Base-by-base conservation (phyloP, 2,329 filamentous ascomycete genomes). In the Fusarium sp. region DNA sequence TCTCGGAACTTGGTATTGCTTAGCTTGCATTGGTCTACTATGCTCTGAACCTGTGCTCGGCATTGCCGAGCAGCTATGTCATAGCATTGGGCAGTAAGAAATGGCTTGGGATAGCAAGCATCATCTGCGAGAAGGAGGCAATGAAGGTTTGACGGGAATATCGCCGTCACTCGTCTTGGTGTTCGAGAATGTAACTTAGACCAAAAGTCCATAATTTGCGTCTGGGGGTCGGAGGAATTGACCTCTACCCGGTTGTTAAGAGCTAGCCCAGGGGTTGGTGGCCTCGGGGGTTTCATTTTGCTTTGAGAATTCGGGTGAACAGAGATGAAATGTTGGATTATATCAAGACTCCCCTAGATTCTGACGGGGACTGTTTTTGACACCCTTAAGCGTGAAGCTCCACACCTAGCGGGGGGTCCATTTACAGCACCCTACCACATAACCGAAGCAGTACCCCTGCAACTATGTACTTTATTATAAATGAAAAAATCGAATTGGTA, bases 1-100 rank as follows among this genome's bases (percentile, higher is more conserved):
- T 85, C 83, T 41, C 79, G 82, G 62, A 82, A 85, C 74, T 83
- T 85, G 60, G 82, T 78, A 65, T 85, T 85, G 32, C 80, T 84
- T 30, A 81, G 81, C 38, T 81, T 74, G 73, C 82, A 85, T 67
- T 84, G 40, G 40, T 4, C 20, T 6, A 42, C 40, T 42, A 42
- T 42, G 20, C 7, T 42, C 15, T 42, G 3, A 23, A 42, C 40
- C 40, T 42, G 40, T 42, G 14, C 23, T 8, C 15, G 20, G 40
- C 20, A 42, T 42, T 42, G 40, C 40, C 40, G 40, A 23, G 40
- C 20, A 42, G 40, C 40, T 7, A 42, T 42, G 5, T 42, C n/a
- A 2, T 42, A 42, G 8, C 40, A 23, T 42, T 23, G 20, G 15
- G 20, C 4, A 2, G 20, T 10, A 33, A 48, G 1, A 14, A 48